phyloP scores from a whole-genome alignment of 208 protist genomes.

The Porcisia hertigi region DNA sequence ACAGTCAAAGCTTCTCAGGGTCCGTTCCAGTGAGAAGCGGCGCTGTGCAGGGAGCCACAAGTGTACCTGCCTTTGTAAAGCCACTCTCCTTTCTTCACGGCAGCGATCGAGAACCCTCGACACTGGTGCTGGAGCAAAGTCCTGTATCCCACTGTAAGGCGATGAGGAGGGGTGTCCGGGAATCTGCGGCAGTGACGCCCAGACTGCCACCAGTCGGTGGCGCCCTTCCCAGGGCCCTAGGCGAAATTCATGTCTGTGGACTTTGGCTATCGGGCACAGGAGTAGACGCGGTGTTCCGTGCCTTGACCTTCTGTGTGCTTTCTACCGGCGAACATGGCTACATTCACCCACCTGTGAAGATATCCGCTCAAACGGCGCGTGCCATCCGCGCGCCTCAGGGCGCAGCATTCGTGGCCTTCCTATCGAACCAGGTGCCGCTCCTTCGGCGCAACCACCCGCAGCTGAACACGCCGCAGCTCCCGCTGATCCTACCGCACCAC shows the following conservation, averaged over 20 bases:
- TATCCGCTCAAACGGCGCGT: slow-evolving; percentile 19
- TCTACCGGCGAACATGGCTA: slow-evolving; percentile 64
- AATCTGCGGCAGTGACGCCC: not conserved
- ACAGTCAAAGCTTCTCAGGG: no score
- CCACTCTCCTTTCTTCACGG: not conserved
- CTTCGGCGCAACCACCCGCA: slow-evolving; percentile 58
- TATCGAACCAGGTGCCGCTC: slow-evolving; percentile 68
- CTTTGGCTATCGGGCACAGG: slow-evolving; percentile 33
- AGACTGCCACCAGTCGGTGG: not conserved
- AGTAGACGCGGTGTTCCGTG: slow-evolving; percentile 58
- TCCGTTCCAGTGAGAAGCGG: not conserved
- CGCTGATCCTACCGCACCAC: slow-evolving; percentile 65
- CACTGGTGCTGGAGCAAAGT: not conserved
- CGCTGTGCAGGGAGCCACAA: not conserved
- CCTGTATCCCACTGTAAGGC: not conserved
- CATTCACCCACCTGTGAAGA: slow-evolving; percentile 44
- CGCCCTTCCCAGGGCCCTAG: not conserved
- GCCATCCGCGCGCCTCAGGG: slow-evolving; percentile 35
- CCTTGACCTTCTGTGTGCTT: slow-evolving; percentile 71
- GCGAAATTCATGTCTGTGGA: slow-evolving; percentile 39
- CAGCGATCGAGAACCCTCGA: not conserved
- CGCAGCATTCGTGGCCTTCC: slow-evolving; percentile 52
- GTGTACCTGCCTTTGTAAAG: no score
- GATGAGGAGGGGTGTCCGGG: not conserved
- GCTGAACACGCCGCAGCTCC: not conserved